Evolutionary conservation across 257 asterid species (phyloP).

Genomic region (Solanum corneliomulleri): DNA sequence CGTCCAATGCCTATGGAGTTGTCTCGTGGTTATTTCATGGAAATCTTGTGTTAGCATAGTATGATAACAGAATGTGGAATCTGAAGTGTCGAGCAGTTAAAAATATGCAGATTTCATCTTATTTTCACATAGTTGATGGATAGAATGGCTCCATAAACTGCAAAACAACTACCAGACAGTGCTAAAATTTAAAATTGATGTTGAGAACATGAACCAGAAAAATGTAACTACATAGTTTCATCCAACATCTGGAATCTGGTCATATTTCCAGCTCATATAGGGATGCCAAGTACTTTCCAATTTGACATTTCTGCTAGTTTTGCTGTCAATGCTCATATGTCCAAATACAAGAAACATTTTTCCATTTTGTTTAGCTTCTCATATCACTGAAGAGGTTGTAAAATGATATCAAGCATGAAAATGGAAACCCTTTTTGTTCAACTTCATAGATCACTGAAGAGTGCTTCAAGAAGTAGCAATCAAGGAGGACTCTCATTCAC

Average conservation of each 20-base stretch:
- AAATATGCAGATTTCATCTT: not conserved
- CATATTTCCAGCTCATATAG: not conserved
- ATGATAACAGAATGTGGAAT: not conserved
- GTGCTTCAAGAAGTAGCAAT: not conserved
- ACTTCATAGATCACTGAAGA: not conserved
- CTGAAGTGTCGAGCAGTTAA: not conserved
- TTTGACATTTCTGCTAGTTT: not conserved
- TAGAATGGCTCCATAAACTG: not conserved
- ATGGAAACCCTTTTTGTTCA: not conserved
- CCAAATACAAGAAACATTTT: not conserved
- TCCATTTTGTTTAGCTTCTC: not conserved
- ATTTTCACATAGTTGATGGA: not conserved
- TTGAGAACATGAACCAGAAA: not conserved
- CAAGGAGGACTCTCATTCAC: constrained; percentile 32
- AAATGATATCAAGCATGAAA: not conserved
- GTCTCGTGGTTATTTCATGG: not conserved
- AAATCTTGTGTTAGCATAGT: not conserved
- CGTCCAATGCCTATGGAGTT: constrained; percentile 2
- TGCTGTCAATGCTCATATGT: not conserved
- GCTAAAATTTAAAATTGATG: not conserved
- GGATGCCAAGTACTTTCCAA: not conserved
- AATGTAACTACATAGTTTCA: not conserved
- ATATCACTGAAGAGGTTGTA: not conserved
- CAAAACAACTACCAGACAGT: not conserved
- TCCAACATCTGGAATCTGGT: not conserved